Evolutionary conservation across 2,329 filamentous ascomycete genomes (phyloP).

Genomic region (Saccharata proteae): DNA sequence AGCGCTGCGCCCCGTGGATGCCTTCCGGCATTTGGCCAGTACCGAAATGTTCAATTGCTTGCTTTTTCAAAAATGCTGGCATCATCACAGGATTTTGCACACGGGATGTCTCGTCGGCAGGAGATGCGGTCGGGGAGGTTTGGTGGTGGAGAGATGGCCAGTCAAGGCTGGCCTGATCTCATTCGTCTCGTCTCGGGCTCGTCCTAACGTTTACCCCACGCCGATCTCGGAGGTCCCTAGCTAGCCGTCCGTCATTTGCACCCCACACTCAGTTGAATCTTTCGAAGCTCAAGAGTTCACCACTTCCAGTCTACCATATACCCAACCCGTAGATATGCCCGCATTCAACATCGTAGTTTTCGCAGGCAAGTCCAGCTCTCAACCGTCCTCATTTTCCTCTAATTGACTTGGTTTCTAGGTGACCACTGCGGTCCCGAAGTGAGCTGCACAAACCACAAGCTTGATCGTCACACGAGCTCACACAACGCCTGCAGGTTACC

Average conservation of each 20-base stretch:
- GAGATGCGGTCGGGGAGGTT: too few species aligned
- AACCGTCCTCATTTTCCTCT: too few species aligned
- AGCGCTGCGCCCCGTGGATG: too few species aligned
- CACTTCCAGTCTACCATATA: not conserved
- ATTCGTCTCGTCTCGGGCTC: too few species aligned
- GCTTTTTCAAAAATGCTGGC: too few species aligned
- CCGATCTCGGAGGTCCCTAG: slow-evolving; percentile 8
- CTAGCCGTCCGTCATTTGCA: slow-evolving; percentile 3
- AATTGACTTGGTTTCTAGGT: slow-evolving; percentile 20
- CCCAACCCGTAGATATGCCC: slow-evolving; percentile 17
- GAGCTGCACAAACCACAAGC: slow-evolving; percentile 9
- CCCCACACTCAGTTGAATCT: slow-evolving; percentile 7
- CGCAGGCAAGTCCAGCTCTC: slow-evolving; percentile 18
- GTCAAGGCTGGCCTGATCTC: too few species aligned
- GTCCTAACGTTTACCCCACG: too few species aligned
- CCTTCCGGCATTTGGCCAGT: too few species aligned
- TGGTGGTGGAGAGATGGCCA: too few species aligned
- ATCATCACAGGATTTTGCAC: too few species aligned
- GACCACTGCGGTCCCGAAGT: slow-evolving; percentile 31
- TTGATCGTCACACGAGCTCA: slow-evolving; percentile 9
- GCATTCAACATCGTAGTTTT: slow-evolving; percentile 31
- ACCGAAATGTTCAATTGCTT: too few species aligned
- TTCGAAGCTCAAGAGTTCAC: slow-evolving; percentile 2
- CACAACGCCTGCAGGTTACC: slow-evolving; percentile 49
- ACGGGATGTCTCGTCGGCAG: too few species aligned